phyloP scores from a whole-genome alignment of 352 stramenopile genomes.

The Blastocystis sp. region DNA sequence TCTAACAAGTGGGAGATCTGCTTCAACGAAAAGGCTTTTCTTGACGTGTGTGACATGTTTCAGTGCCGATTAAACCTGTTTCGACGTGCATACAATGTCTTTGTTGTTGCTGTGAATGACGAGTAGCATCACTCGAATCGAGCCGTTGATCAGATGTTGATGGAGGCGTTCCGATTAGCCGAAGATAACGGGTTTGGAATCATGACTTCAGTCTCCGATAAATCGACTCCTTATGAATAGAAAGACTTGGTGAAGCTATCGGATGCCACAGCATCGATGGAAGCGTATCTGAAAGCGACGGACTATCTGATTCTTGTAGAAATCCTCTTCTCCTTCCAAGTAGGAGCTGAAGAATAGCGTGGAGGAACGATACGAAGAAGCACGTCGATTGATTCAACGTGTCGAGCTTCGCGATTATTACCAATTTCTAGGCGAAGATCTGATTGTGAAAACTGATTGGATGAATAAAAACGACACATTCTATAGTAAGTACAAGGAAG shows the following conservation, averaged over 20 bases:
- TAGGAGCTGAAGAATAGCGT: conserved; percentile 28
- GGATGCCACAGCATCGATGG: not conserved
- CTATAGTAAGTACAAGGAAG: not conserved
- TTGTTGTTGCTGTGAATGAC: not conserved
- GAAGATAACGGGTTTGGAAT: conserved; percentile 28
- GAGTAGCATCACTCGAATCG: conserved; percentile 27
- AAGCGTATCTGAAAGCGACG: conserved; percentile 47
- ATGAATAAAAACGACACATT: not conserved
- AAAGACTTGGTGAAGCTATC: conserved; percentile 12
- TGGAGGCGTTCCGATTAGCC: conserved; percentile 9
- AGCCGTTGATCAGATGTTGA: conserved; percentile 53
- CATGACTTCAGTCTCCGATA: not conserved
- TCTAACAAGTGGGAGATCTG: conserved; percentile 41
- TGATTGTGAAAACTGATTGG: not conserved
- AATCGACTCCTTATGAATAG: not conserved
- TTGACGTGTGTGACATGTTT: conserved; percentile 55
- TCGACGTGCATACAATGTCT: conserved; percentile 17
- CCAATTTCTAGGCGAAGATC: conserved; percentile 19
- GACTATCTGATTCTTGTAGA: conserved; percentile 29
- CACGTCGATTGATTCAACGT: not conserved
- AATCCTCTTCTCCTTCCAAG: not conserved
- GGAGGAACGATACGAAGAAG: not conserved
- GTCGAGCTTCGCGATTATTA: conserved; percentile 1
- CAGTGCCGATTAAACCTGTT: conserved; percentile 33
- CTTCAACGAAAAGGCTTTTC: conserved; percentile 43